Evolutionary conservation across 345 rosid species (phyloP).

Genomic region (Reutealis trisperma): DNA sequence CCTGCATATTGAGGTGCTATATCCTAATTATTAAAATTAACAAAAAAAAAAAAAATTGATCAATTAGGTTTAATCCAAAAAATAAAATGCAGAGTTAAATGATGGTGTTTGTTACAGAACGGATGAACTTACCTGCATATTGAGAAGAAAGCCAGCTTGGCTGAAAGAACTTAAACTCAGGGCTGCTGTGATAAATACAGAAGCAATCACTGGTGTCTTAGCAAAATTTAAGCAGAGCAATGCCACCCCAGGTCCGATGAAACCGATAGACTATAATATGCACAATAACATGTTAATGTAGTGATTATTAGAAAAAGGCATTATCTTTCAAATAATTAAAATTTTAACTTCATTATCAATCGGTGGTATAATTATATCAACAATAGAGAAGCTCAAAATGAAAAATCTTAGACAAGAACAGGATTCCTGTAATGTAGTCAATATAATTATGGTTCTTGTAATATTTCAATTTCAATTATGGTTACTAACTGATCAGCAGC

Average conservation of each 20-base stretch:
- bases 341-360: neutral
- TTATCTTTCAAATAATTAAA: neutral
- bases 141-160: conserved; percentile 97
- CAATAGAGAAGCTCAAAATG: too few species aligned
- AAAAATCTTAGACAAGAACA: neutral
- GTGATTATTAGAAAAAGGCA: neutral
- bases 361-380: too few species aligned
- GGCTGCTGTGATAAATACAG: conserved; percentile 63
- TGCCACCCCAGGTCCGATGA: conserved; percentile 83
- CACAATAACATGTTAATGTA: neutral
- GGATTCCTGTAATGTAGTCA: neutral
- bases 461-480: too few species aligned
- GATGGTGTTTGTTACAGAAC: neutral
- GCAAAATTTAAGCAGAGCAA: conserved; percentile 78
- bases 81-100: neutral
- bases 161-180: conserved; percentile 93
- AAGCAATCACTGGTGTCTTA: conserved; percentile 65
- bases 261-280: conserved; percentile 71
- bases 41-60: neutral
- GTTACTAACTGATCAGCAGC: too few species aligned
- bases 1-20: conserved; percentile 94
- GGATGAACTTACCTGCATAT: conserved; percentile 70
- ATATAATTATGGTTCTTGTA: neutral
- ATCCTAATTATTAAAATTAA: conserved; percentile 49
- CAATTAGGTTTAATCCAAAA: neutral